These are phyloP conservation scores for Aspergillus bridgeri DNA, from an alignment of 495 filamentous ascomycete genomes.

Conservation along the genomic window DNA sequence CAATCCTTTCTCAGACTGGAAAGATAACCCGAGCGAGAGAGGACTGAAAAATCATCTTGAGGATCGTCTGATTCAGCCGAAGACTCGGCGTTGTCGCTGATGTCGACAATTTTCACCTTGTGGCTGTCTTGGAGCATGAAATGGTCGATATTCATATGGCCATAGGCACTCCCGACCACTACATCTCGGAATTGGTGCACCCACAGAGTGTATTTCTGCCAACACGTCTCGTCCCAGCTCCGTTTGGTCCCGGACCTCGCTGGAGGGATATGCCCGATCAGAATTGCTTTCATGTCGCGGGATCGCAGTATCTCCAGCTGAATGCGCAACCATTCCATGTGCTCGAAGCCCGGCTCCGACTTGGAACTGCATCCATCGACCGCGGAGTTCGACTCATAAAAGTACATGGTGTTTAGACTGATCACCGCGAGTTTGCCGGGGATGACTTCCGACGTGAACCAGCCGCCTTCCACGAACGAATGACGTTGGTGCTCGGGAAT, in stretches of 20 bases:
- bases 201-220: conserved; percentile 97
- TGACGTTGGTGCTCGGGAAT: conserved; percentile 94
- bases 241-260: conserved; percentile 78
- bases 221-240: conserved; percentile 91
- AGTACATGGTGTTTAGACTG: conserved; percentile 95
- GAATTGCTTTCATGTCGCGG: conserved; percentile 88
- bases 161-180: conserved; percentile 72
- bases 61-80: conserved; percentile 4
- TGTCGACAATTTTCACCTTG: conserved; percentile 56
- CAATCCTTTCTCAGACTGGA: conserved; percentile 73
- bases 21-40: conserved; percentile 73
- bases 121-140: conserved; percentile 89
- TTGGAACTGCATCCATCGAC: conserved; percentile 81
- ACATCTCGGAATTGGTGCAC: conserved; percentile 87
- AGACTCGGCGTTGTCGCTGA: conserved; percentile 1
- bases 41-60: conserved; percentile 45
- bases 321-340: conserved; percentile 95
- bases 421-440: conserved; percentile 83
- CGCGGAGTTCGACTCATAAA: conserved; percentile 86
- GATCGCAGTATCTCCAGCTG: conserved; percentile 80
- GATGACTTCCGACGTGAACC: conserved; percentile 91
- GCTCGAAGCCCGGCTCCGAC: conserved; percentile 83
- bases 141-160: conserved; percentile 99
- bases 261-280: conserved; percentile 92
- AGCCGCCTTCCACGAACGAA: conserved; percentile 86